Evolutionary conservation across 148 eudicot species (phyloP).

Genomic region (Diospyros lotus): DNA sequence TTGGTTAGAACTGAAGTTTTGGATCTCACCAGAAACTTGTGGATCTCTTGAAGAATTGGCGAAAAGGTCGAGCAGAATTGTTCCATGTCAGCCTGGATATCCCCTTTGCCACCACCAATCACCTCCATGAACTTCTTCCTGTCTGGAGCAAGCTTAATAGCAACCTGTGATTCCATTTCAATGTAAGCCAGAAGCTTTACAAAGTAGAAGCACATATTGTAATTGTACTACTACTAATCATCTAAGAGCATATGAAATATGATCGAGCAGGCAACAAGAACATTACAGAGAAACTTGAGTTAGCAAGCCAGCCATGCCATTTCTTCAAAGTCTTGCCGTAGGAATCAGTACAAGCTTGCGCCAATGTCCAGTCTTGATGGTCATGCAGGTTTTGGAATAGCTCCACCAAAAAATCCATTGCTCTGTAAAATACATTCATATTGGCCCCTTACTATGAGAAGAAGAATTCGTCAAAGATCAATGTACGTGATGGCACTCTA

Average conservation of each 20-base stretch:
- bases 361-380: conserved; percentile 75
- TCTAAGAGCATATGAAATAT: too few relatives aligned
- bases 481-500: too few relatives aligned
- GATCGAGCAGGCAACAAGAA: conserved; percentile 1
- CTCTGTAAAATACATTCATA: conserved; percentile 33
- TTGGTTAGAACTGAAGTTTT: background rate
- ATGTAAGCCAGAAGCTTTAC: background rate
- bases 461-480: too few relatives aligned
- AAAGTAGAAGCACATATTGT: too few relatives aligned
- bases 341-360: conserved; percentile 75
- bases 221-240: too few relatives aligned
- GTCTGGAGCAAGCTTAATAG: conserved; percentile 80
- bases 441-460: too few relatives aligned
- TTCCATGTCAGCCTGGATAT: conserved; percentile 53
- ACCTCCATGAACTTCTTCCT: conserved; percentile 85
- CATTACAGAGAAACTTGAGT: conserved; percentile 78
- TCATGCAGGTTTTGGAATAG: conserved; percentile 64
- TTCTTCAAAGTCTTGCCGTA: conserved; percentile 86
- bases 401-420: conserved; percentile 90
- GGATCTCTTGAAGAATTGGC: conserved; percentile 60
- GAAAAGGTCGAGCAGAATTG: conserved; percentile 55
- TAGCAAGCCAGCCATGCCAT: conserved; percentile 98
- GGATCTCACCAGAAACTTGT: conserved; percentile 66
- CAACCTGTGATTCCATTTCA: conserved; percentile 45
- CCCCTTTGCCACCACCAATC: conserved; percentile 48